Evolutionary conservation across 352 stramenopile species (phyloP).

Genomic region (Globisporangium parvum): DNA sequence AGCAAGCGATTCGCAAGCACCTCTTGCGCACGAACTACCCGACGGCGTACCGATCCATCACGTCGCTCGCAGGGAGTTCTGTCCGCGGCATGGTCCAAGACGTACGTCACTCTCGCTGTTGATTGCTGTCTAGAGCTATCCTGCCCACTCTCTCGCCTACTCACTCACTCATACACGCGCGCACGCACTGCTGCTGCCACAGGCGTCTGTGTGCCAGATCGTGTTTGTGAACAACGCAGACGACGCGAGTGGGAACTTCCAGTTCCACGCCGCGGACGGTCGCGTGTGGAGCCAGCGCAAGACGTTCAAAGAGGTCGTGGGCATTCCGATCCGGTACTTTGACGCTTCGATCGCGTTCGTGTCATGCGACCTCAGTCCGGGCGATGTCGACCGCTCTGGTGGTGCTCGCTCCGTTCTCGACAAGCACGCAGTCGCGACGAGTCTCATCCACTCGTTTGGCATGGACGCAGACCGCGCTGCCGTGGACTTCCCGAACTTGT

Average conservation of each 20-base stretch:
- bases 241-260: slow-evolving; percentile 73
- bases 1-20: slow-evolving; percentile 64
- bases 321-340: slow-evolving; percentile 78
- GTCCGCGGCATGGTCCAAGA: slow-evolving; percentile 53
- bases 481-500: slow-evolving; percentile 80
- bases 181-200: background rate
- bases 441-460: slow-evolving; percentile 72
- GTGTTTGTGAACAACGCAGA: slow-evolving; percentile 84
- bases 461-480: slow-evolving; percentile 70
- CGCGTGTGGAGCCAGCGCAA: slow-evolving; percentile 72
- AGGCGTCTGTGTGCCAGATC: slow-evolving; percentile 76
- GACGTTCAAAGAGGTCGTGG: slow-evolving; percentile 70
- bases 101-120: too few relatives aligned
- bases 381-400: slow-evolving; percentile 11
- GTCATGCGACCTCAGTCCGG: slow-evolving; percentile 57
- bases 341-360: slow-evolving; percentile 83
- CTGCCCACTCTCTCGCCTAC: background rate
- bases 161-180: background rate
- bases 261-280: slow-evolving; percentile 58
- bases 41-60: slow-evolving; percentile 73
- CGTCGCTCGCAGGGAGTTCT: slow-evolving; percentile 63
- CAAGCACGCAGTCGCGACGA: slow-evolving; percentile 54
- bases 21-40: slow-evolving; percentile 76
- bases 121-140: too few relatives aligned
- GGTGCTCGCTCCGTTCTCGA: slow-evolving; percentile 24